phyloP scores from a whole-genome alignment of 1,139 yeast species.

The Arxiozyma heterogenica region DNA sequence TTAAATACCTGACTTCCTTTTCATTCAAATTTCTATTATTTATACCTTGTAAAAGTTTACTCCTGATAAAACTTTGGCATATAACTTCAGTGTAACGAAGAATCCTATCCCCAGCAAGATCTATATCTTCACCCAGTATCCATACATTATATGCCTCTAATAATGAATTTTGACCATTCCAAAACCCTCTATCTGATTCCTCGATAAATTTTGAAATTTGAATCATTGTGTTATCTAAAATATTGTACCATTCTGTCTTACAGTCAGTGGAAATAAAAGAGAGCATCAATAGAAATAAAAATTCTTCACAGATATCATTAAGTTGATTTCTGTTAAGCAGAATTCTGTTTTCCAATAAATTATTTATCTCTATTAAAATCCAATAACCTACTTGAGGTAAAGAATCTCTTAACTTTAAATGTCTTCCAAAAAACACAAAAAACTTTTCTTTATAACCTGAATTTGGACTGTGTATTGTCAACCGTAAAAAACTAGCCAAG shows the following conservation, averaged over 20 bases:
- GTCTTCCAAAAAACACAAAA: constrained; percentile 37
- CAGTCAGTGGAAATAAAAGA: constrained; percentile 11
- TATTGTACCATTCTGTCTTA: constrained; percentile 31
- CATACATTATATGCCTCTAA: constrained; percentile 52
- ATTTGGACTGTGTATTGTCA: constrained; percentile 46
- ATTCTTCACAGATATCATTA: not conserved
- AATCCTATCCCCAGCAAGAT: constrained; percentile 36
- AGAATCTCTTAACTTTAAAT: constrained; percentile 6
- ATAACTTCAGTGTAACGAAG: constrained; percentile 28
- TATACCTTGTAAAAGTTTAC: constrained; percentile 11
- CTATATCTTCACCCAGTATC: constrained; percentile 35
- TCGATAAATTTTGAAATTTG: constrained; percentile 42
- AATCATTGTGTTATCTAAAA: constrained; percentile 31
- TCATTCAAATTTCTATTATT: constrained; percentile 8
- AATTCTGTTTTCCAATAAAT: not conserved
- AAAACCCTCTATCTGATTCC: constrained; percentile 39
- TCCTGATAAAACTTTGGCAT: constrained; percentile 15
- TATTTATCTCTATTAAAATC: constrained; percentile 32
- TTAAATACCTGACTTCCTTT: constrained; percentile 17
- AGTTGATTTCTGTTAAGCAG: not conserved
- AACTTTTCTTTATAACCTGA: constrained; percentile 52
- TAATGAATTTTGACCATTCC: constrained; percentile 52
- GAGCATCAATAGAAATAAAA: constrained; percentile 1
- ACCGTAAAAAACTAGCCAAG: constrained; percentile 50
- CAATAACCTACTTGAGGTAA: constrained; percentile 44